Conservation (phyloP, 2,329 filamentous ascomycete genomes). For the Colletotrichum gloeosporioides region DNA sequence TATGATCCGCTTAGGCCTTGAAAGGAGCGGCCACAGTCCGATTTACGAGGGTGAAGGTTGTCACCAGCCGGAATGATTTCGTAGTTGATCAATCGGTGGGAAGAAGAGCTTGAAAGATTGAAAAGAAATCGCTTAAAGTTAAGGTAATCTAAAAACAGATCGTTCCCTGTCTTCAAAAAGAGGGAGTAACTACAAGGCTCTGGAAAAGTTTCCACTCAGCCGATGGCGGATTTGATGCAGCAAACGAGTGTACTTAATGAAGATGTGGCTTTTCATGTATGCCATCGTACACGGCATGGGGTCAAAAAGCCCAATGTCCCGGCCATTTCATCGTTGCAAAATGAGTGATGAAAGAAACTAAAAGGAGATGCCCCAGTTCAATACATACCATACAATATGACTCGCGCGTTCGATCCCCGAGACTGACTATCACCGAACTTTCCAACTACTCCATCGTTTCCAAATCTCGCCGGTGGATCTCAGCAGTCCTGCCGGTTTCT, state of each 20-base stretch:
- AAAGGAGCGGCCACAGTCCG: accelerated
- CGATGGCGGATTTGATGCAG: neutral
- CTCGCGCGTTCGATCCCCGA: neutral
- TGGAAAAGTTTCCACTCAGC: neutral
- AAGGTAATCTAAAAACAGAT: too few species aligned
- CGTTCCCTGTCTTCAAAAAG: too few species aligned
- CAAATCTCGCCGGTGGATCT: neutral
- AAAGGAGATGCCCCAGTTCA: neutral
- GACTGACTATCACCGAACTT: accelerated
- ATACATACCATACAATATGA: neutral
- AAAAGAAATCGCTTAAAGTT: too few species aligned
- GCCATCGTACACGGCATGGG: neutral
- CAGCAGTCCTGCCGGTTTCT: too few species aligned
- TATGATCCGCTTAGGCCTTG: neutral
- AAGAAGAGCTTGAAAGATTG: too few species aligned
- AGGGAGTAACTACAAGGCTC: too few species aligned
- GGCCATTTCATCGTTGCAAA: neutral
- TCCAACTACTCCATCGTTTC: neutral
- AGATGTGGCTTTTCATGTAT: neutral
- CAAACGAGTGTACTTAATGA: neutral
- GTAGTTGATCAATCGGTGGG: neutral
- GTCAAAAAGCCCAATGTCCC: neutral
- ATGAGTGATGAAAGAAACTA: neutral
- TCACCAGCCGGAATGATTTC: neutral
- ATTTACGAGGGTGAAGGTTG: neutral